Evolutionary conservation across 169 alveolate species (phyloP).

Genomic region (Cytauxzoon felis): DNA sequence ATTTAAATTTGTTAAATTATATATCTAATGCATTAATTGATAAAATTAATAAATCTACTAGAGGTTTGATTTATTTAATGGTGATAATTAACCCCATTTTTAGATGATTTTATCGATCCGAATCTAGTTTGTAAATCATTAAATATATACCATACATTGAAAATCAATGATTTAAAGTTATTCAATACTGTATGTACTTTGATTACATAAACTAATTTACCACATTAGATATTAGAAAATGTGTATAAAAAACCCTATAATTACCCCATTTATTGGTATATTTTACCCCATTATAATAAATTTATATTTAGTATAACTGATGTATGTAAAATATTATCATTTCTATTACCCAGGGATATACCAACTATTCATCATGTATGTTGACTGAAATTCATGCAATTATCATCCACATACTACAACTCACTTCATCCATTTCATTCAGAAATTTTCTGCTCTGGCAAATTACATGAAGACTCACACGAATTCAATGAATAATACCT

Average conservation of each 20-base stretch:
- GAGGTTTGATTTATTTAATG: neutral
- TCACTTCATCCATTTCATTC: neutral
- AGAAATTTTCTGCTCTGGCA: conserved; percentile 19
- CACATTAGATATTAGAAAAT: conserved; percentile 15
- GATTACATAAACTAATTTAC: conserved; percentile 38
- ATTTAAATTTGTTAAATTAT: conserved; percentile 41
- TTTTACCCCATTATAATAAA: neutral
- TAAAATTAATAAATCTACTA: conserved; percentile 12
- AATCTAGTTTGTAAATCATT: conserved; percentile 35
- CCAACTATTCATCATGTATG: conserved; percentile 3
- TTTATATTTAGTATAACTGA: conserved; percentile 15
- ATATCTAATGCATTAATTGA: conserved; percentile 40
- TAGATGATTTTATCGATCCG: conserved; percentile 26
- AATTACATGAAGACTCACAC: conserved; percentile 35
- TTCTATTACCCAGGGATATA: conserved; percentile 16
- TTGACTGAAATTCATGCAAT: no score
- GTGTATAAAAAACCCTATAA: conserved; percentile 21
- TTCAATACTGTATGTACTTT: conserved; percentile 48
- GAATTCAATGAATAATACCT: conserved; percentile 35
- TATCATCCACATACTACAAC: no score
- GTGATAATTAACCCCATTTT: neutral
- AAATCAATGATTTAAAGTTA: conserved; percentile 67
- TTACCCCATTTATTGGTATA: conserved; percentile 44
- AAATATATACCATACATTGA: conserved; percentile 41
- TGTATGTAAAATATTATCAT: conserved; percentile 18